Base-by-base conservation (phyloP, 2,329 filamentous ascomycete genomes). In the Xylariaceae sp. region DNA sequence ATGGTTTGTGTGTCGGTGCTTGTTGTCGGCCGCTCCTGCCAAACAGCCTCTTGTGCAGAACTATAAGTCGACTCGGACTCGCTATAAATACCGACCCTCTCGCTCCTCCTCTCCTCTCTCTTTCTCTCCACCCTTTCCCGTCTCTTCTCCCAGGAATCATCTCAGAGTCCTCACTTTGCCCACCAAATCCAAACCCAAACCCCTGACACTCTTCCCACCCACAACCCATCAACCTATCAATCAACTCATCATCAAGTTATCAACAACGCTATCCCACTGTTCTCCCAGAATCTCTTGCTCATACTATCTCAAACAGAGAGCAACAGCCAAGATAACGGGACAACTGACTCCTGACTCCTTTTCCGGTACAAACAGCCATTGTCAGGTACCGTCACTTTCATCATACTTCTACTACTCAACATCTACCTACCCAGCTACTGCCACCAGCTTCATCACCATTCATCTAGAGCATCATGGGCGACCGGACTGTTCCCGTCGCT, bases 381-480 rank as follows among this genome's bases (percentile, higher is more conserved):
- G 5, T 3, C 13, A 41, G 37, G 37, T 41, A 41, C 37, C 37
- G 9, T 41, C 9, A 41, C 37, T 41, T 10, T 41, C 9, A 41
- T 41, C 37, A 10, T 41, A n/a, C 17, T 34, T 30, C 17, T 23
- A 30, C 5, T 3, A 50, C 9, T 50, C 3, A 9, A 41, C 37
- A 50, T 50, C 48, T 50, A 30, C 13, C 17, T 41, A 41, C 37
- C 8, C 1, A 41, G 4, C 9, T 9, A 30, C 11, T 30, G 10
- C 11, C 6, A n/a, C 11, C 30, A n/a, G 5, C 48, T 9, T 5
- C 18, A 30, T 30, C 13, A 54, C 11, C 10, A 11, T 23, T 59
- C 54, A 53, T 45, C 56, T 34, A 9, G 13, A 53, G 9, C 60
- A 53, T 41, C 51, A 73, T 73, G 71, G 71, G 72, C 35, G 66